Evolutionary conservation across 257 asterid genomes (phyloP).

Genomic region (Solanum chiquidenum): DNA sequence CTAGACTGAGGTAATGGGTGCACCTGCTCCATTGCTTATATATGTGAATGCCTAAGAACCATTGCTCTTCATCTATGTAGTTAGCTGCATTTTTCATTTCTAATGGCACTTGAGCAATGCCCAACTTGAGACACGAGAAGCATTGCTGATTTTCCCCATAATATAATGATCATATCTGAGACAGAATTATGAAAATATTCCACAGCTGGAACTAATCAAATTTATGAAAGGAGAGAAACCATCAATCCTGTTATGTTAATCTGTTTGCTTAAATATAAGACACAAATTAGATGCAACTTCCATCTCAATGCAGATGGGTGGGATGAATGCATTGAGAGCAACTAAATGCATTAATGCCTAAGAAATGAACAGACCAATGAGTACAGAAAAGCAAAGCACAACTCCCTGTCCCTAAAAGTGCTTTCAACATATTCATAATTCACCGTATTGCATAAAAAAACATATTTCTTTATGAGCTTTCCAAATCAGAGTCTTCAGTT

Average conservation of each 20-base stretch:
- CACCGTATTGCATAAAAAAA: not conserved
- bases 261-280: not conserved
- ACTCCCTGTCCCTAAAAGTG: not conserved
- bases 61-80: not conserved
- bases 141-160: not conserved
- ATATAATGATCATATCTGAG: not conserved
- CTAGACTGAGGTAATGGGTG: not conserved
- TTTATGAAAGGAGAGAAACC: not conserved
- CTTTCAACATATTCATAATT: not conserved
- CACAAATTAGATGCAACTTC: not conserved
- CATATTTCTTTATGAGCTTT: not conserved
- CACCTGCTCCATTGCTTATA: not conserved
- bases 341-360: no score
- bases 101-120: not conserved
- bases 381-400: no score
- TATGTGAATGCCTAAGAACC: not conserved
- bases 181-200: not conserved
- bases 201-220: not conserved
- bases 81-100: not conserved
- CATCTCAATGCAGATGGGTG: not conserved
- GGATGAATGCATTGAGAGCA: not conserved
- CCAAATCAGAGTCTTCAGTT: not conserved
- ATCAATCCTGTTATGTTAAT: not conserved
- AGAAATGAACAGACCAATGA: no score
- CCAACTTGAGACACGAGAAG: not conserved